Evolutionary conservation across 306 rosid genomes (phyloP).

Genomic region (Mimosa bimucronata): DNA sequence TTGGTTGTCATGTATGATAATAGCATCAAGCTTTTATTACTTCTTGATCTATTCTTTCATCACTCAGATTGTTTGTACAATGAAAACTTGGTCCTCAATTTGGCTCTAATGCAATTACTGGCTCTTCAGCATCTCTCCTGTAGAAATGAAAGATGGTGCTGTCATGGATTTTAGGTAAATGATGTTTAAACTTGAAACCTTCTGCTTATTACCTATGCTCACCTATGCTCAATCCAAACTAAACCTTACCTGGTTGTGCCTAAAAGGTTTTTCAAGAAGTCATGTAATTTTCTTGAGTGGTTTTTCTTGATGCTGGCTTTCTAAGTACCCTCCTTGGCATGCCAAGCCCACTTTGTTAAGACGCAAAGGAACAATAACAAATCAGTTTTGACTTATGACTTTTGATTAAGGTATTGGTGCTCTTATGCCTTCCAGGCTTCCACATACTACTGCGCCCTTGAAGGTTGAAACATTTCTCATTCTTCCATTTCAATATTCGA

Average conservation of each 20-base stretch:
- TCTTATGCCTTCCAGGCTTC: too few species aligned
- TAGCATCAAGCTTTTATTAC: conserved; percentile 40
- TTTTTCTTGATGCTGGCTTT: background rate
- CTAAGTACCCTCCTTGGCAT: too few species aligned
- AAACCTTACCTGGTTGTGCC: background rate
- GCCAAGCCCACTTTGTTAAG: too few species aligned
- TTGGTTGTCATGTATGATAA: conserved; percentile 48
- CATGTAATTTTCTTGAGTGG: background rate
- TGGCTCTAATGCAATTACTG: conserved; percentile 30
- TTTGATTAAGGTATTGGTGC: too few species aligned
- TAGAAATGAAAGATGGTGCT: conserved; percentile 28
- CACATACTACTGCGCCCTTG: too few species aligned
- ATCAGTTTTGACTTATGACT: too few species aligned
- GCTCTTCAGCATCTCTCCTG: conserved; percentile 23
- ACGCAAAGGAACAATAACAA: too few species aligned
- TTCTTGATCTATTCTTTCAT: conserved; percentile 44
- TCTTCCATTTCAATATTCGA: background rate
- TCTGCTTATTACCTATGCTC: background rate
- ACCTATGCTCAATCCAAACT: background rate
- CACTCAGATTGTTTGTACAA: conserved; percentile 34
- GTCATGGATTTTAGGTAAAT: background rate
- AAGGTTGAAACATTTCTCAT: too few species aligned
- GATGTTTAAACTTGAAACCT: background rate
- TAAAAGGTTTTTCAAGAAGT: background rate
- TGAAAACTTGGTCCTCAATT: conserved; percentile 32